phyloP scores from a whole-genome alignment of 2,329 filamentous ascomycete genomes.

The Pleurostoma richardsiae region DNA sequence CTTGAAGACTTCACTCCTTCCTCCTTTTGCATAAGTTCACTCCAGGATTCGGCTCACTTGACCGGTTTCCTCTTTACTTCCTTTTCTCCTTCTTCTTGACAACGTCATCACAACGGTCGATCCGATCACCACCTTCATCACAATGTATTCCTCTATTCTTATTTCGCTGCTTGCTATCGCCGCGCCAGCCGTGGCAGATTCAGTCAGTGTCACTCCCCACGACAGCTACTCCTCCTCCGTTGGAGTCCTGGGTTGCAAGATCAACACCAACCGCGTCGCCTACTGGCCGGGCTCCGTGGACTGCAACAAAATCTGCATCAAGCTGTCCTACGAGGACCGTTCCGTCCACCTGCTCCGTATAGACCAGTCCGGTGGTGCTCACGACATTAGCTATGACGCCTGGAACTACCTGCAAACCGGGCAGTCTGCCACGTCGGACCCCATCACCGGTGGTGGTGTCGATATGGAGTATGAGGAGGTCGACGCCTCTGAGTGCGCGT shows the following conservation, averaged over 20 bases:
- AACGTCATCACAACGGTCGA: no score
- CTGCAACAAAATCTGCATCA: conserved; percentile 52
- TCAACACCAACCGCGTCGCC: conserved; percentile 53
- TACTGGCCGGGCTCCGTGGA: conserved; percentile 49
- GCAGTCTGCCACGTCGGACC: conserved; percentile 36
- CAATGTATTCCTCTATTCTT: no score
- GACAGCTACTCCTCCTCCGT: conserved; percentile 49
- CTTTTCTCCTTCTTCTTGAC: no score
- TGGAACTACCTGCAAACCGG: conserved; percentile 50
- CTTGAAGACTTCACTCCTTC: no score
- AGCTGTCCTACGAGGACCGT: conserved; percentile 41
- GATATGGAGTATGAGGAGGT: conserved; percentile 41
- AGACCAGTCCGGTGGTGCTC: conserved; percentile 48
- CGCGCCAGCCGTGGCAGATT: background rate
- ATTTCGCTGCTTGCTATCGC: no score
- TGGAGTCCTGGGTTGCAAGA: conserved; percentile 53
- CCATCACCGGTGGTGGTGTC: conserved; percentile 40
- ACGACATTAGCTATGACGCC: conserved; percentile 50
- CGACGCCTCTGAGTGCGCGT: conserved; percentile 37
- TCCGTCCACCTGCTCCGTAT: conserved; percentile 51
- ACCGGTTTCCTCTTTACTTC: no score
- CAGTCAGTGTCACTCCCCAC: conserved; percentile 43
- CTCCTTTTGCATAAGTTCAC: no score
- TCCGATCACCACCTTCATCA: no score
- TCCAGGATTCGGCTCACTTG: no score